phyloP scores from a whole-genome alignment of 345 rosid genomes.

The Brassica napus region DNA sequence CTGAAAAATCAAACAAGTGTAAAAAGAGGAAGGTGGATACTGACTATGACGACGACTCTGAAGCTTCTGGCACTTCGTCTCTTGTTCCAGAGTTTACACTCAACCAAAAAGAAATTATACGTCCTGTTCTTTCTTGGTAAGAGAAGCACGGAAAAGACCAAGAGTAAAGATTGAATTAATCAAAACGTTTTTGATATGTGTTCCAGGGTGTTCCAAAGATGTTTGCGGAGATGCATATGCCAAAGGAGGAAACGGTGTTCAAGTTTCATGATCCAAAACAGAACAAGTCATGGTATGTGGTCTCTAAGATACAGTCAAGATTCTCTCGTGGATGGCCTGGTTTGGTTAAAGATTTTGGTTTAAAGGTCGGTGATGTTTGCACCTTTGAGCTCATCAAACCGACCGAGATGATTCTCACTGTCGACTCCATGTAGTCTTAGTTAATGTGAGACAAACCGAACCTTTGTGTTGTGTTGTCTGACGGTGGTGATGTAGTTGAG shows the following conservation, averaged over 20 bases:
- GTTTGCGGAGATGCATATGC: constrained; percentile 10
- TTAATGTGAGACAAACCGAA: constrained; percentile 8
- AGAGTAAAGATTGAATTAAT: not conserved
- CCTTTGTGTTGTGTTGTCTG: not conserved
- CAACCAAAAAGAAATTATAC: constrained; percentile 20
- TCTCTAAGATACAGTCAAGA: constrained; percentile 15
- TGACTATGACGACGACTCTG: not conserved
- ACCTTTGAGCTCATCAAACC: constrained; percentile 24
- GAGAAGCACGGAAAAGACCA: not conserved
- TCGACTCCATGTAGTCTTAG: not conserved
- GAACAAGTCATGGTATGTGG: constrained; percentile 14
- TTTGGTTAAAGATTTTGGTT: constrained; percentile 13
- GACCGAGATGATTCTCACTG: constrained; percentile 17
- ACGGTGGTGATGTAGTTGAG: not conserved
- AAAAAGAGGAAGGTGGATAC: constrained; percentile 14
- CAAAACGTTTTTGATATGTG: not conserved
- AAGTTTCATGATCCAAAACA: not conserved
- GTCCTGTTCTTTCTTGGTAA: constrained; percentile 27
- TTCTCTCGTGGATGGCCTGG: constrained; percentile 32
- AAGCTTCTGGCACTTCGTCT: not conserved
- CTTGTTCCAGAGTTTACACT: constrained; percentile 24
- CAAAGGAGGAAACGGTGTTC: not conserved
- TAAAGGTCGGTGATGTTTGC: constrained; percentile 32
- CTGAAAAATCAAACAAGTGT: not conserved
- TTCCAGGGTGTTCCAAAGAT: not conserved